Percentiles rank a stretch among this genome's conserved stretches.
These are phyloP conservation scores for Taphrina communis DNA, from an alignment of 1,139 yeast genomes.

Conservation along the genomic window DNA sequence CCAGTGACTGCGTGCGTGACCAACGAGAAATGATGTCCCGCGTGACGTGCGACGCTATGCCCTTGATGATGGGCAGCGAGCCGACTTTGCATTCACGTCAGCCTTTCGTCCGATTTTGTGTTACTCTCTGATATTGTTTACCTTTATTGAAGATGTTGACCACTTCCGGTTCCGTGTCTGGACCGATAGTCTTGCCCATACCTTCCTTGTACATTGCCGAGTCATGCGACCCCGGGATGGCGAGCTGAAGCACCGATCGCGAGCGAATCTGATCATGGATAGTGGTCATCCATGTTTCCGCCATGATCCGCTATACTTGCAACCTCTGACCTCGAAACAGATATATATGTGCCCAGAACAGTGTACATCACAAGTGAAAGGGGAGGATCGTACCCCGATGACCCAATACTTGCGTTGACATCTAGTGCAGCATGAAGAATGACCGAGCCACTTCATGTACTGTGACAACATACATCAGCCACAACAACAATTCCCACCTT, in stretches of 20 bases:
- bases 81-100: background rate
- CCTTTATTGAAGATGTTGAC: slow-evolving; percentile 10
- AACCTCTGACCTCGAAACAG: background rate
- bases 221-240: slow-evolving; percentile 21
- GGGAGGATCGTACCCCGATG: no score
- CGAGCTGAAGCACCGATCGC: slow-evolving; percentile 8
- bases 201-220: slow-evolving; percentile 15
- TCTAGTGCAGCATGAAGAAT: background rate
- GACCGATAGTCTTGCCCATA: slow-evolving; percentile 15
- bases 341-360: no score
- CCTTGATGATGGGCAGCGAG: slow-evolving; percentile 17
- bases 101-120: background rate
- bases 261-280: slow-evolving; percentile 13
- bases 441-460: slow-evolving; percentile 6
- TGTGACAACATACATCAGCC: slow-evolving; percentile 12
- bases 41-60: slow-evolving; percentile 13
- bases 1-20: slow-evolving; percentile 21
- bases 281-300: slow-evolving; percentile 12
- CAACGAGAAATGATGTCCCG: slow-evolving; percentile 16
- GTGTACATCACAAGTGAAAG: no score
- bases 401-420: background rate
- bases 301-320: background rate
- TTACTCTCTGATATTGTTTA: no score
- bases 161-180: slow-evolving; percentile 12
- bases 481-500: background rate